A percentile compares a stretch with the other conserved stretches of the same genome.
Conservation (phyloP, 257 asterid genomes). For the Nicotiana sylvestris region DNA sequence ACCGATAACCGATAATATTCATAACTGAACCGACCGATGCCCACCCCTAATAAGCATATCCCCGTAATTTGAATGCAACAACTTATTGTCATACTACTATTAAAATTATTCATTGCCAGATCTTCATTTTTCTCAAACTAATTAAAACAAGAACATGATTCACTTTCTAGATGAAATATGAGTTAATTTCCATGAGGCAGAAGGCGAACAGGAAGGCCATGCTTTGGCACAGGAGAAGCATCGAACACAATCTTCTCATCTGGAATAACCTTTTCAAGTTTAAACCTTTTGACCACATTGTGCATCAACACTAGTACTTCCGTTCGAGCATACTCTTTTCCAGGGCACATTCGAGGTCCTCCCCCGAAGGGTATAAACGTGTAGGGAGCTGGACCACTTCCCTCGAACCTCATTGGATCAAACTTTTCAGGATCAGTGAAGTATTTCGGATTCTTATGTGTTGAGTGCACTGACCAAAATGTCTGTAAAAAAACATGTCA, state of each 20-base stretch:
- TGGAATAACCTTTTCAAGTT: neutral
- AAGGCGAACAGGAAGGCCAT: neutral
- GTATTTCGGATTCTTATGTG: conserved; percentile 9
- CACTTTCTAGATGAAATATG: too few relatives aligned
- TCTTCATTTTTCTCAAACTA: neutral
- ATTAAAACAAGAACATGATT: neutral
- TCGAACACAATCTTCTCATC: neutral
- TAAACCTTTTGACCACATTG: neutral
- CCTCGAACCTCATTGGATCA: neutral
- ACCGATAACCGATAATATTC: too few relatives aligned
- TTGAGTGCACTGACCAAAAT: conserved; percentile 8
- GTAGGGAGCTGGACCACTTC: conserved; percentile 6
- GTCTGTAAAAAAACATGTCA: neutral
- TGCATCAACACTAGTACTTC: neutral
- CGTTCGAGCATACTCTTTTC: neutral
- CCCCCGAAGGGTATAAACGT: conserved; percentile 8
- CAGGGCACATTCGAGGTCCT: conserved; percentile 9
- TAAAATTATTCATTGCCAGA: neutral
- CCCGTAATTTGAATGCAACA: too few relatives aligned
- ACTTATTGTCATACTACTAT: neutral
- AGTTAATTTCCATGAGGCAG: neutral
- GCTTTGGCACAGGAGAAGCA: neutral
- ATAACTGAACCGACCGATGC: too few relatives aligned
- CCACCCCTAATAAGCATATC: too few relatives aligned
- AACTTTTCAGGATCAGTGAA: conserved; percentile 4